phyloP scores from a whole-genome alignment of 257 asterid genomes.

The Solanum clarkiae region DNA sequence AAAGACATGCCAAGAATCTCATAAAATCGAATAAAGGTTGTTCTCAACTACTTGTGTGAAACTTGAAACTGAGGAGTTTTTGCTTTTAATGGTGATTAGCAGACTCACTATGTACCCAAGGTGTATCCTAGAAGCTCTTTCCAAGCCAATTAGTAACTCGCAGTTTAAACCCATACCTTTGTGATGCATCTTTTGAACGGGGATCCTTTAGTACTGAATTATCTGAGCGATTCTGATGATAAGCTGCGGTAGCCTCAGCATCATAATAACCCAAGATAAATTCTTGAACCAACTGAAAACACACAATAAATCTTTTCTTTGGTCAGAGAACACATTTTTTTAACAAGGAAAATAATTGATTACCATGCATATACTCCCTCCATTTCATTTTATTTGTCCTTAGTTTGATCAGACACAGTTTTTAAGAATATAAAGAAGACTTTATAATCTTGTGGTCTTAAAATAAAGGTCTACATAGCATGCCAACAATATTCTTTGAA shows the following conservation, averaged over 20 bases:
- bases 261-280: slow-evolving; percentile 80
- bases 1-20: neutral
- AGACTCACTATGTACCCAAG: neutral
- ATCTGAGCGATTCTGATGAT: slow-evolving; percentile 71
- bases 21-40: neutral
- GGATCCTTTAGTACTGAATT: slow-evolving; percentile 83
- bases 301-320: neutral
- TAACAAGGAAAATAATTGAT: neutral
- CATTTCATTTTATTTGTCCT: neutral
- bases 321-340: neutral
- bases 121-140: neutral
- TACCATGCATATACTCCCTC: neutral
- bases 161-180: slow-evolving; percentile 44
- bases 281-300: slow-evolving; percentile 70
- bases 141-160: neutral
- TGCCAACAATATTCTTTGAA: neutral
- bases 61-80: neutral
- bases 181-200: slow-evolving; percentile 98
- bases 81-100: neutral
- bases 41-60: neutral
- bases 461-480: neutral
- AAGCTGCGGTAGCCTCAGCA: slow-evolving; percentile 67
- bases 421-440: neutral
- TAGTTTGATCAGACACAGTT: neutral
- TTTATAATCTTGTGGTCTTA: neutral